Evolutionary conservation across 192 early-diverging fungal species (phyloP).

Genomic region (Piromyces finnis): DNA sequence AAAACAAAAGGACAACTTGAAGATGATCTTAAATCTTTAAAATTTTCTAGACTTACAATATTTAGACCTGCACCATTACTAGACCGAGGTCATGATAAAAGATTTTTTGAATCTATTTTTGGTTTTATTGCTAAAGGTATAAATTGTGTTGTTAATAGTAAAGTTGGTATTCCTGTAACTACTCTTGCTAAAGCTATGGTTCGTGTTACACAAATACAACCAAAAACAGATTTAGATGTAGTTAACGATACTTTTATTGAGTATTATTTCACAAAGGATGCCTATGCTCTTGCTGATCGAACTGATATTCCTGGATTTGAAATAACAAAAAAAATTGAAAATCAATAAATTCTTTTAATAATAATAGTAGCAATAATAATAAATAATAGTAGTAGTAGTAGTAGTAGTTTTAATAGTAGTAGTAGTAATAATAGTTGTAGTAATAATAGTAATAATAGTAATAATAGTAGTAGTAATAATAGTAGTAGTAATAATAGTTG

Average conservation of each 20-base stretch:
- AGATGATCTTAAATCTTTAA: slow-evolving; percentile 30
- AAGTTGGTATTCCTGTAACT: not conserved
- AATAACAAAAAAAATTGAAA: no score
- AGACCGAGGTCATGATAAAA: not conserved
- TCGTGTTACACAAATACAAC: not conserved
- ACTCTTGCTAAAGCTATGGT: not conserved
- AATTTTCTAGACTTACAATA: slow-evolving; percentile 42
- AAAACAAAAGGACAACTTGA: slow-evolving; percentile 63
- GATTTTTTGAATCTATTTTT: not conserved
- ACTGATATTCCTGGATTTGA: not conserved
- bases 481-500: no score
- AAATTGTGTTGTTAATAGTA: not conserved
- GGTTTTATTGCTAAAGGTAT: not conserved
- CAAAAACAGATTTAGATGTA: not conserved
- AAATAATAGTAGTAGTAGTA: no score
- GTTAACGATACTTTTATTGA: not conserved
- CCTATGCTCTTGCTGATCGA: not conserved
- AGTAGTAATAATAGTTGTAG: no score
- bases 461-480: no score
- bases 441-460: no score
- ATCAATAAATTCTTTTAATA: no score
- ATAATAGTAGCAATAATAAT: no score
- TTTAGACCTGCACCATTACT: slow-evolving; percentile 27
- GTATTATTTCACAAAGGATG: not conserved
- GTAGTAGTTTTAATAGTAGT: no score